phyloP scores from a whole-genome alignment of 805 yeast species.

The Naumovozyma baii region DNA sequence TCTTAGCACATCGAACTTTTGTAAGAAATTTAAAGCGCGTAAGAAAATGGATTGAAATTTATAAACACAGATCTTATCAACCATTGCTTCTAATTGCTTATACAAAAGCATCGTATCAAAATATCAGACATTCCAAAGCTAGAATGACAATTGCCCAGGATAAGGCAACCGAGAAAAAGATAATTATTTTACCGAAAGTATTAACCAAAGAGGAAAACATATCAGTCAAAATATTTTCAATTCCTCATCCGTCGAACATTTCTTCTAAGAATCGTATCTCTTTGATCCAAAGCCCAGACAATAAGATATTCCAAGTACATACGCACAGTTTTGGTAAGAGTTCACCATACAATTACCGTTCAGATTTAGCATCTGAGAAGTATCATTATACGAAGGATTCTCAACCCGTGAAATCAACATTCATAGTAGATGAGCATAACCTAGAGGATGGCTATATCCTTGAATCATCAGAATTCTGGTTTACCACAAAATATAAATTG shows the following conservation, averaged over 20 bases:
- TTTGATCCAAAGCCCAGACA: constrained; percentile 8
- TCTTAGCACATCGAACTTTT: too few species aligned
- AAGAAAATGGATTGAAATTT: too few species aligned
- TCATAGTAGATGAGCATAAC: constrained; percentile 14
- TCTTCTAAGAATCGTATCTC: constrained; percentile 10
- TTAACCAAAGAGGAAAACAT: background rate
- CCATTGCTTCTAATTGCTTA: too few species aligned
- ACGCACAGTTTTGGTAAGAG: constrained; percentile 22
- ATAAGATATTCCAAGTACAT: constrained; percentile 13
- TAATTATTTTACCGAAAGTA: constrained; percentile 3
- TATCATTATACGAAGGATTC: constrained; percentile 20
- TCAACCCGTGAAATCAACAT: constrained; percentile 20
- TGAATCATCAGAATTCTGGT: constrained; percentile 12
- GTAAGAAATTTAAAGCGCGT: too few species aligned
- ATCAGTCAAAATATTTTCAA: constrained; percentile 8
- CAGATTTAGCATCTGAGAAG: constrained; percentile 18
- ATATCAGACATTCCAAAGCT: constrained; percentile 22
- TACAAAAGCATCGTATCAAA: too few species aligned
- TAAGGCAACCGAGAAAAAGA: background rate
- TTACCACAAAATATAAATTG: constrained; percentile 16
- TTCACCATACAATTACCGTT: constrained; percentile 10
- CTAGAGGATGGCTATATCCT: constrained; percentile 18
- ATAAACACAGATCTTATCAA: too few species aligned
- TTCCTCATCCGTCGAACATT: constrained; percentile 26
- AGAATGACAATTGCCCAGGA: background rate